Percentiles rank a stretch among this genome's conserved stretches.
Conservation (phyloP, 148 eudicot species). For the Salicornia ramosissima region DNA sequence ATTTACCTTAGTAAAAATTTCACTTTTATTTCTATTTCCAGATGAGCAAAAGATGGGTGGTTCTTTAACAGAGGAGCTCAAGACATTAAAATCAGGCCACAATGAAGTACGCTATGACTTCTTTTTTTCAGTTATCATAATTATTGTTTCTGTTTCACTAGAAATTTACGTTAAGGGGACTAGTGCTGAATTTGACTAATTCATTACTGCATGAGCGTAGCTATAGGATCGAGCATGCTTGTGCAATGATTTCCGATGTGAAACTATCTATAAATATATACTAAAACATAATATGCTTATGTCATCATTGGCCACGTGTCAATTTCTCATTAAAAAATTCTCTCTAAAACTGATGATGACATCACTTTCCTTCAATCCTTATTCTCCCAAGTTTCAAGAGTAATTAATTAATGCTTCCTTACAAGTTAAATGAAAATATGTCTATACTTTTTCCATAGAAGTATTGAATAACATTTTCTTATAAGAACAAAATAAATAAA, state of each 20-base stretch:
- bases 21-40: conserved; percentile 31
- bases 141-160: conserved; percentile 1
- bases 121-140: too few species aligned
- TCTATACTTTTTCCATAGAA: too few species aligned
- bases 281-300: neutral
- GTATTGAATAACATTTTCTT: too few species aligned
- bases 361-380: too few species aligned
- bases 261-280: too few species aligned
- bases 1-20: conserved; percentile 3
- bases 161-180: neutral
- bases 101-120: conserved; percentile 52
- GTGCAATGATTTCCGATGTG: neutral
- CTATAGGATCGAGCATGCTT: neutral
- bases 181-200: neutral
- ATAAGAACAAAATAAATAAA: too few species aligned
- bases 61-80: conserved; percentile 60
- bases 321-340: too few species aligned
- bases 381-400: too few species aligned
- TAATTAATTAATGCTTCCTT: too few species aligned
- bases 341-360: too few species aligned
- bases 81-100: conserved; percentile 45
- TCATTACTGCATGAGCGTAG: neutral
- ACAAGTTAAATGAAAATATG: too few species aligned
- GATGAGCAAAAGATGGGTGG: conserved; percentile 63
- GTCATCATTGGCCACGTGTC: too few species aligned